phyloP scores from a whole-genome alignment of 2,329 filamentous ascomycete genomes.

The Aspergillaceae sp. region DNA sequence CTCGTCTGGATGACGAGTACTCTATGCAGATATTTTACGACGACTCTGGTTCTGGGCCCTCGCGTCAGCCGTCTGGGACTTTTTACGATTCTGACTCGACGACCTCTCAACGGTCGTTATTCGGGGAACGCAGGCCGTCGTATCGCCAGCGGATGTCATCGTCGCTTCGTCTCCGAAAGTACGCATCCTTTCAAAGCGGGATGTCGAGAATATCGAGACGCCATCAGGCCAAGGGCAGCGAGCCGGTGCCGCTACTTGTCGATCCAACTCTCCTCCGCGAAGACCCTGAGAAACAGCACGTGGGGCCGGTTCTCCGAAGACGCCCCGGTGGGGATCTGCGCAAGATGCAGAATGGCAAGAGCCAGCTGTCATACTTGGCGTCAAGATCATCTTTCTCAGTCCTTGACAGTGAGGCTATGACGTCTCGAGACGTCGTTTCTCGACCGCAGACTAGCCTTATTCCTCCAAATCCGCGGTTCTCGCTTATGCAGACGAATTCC shows the following conservation, averaged over 20 bases:
- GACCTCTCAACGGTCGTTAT: constrained; percentile 20
- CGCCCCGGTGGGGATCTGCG: constrained; percentile 67
- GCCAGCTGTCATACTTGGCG: constrained; percentile 42
- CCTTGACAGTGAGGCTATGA: constrained; percentile 11
- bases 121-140: constrained; percentile 16
- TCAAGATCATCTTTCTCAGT: constrained; percentile 28
- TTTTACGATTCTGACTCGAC: constrained; percentile 11
- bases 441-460: constrained; percentile 20
- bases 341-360: constrained; percentile 57
- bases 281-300: constrained; percentile 16
- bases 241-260: constrained; percentile 10
- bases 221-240: constrained; percentile 8
- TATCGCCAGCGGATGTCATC: constrained; percentile 20
- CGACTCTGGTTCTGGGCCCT: constrained; percentile 6
- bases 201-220: constrained; percentile 23
- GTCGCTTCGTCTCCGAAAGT: constrained; percentile 34
- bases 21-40: constrained; percentile 23
- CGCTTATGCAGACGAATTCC: constrained; percentile 43
- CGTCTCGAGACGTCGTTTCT: constrained; percentile 9
- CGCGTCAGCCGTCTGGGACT: constrained; percentile 7
- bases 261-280: constrained; percentile 12
- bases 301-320: constrained; percentile 54
- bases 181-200: constrained; percentile 38
- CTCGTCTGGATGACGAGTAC: constrained; percentile 17
- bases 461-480: constrained; percentile 30